A percentile compares a stretch with the other conserved stretches of the same genome.
These are phyloP conservation scores for Aspergillus neotritici DNA, from an alignment of 2,329 filamentous ascomycete species.

Conservation along the genomic window DNA sequence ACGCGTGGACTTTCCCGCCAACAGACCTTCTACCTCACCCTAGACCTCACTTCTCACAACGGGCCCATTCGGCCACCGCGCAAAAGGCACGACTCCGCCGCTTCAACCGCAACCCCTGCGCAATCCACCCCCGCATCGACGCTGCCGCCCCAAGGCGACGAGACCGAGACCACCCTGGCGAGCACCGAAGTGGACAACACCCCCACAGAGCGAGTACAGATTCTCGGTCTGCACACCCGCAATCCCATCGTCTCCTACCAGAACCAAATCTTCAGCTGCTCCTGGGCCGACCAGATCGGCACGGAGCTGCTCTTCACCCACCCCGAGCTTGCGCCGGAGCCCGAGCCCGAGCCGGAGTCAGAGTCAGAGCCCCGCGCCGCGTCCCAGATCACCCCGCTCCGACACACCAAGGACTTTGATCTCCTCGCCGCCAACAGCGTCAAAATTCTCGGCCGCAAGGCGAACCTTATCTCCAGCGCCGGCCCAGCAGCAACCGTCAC, in stretches of 20 bases:
- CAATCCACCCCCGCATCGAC: conserved; percentile 7
- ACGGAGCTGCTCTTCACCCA: conserved; percentile 71
- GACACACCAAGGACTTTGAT: conserved; percentile 51
- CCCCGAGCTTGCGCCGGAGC: conserved; percentile 26
- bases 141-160: conserved; percentile 14
- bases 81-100: conserved; percentile 19
- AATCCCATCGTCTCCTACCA: conserved; percentile 77
- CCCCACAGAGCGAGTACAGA: conserved; percentile 55
- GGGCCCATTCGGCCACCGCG: conserved; percentile 33
- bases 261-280: conserved; percentile 69
- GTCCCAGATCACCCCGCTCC: conserved; percentile 45
- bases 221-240: conserved; percentile 71
- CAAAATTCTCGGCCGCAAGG: conserved; percentile 63
- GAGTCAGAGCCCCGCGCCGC: conserved; percentile 10
- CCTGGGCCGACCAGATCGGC: conserved; percentile 77
- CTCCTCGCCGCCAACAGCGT: conserved; percentile 65
- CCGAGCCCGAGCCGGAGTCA: conserved; percentile 32
- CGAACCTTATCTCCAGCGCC: conserved; percentile 50
- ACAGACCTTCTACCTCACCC: conserved; percentile 55
- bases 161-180: conserved; percentile 36
- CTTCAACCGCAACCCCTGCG: conserved; percentile 5
- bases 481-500: conserved; percentile 5
- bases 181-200: conserved; percentile 28
- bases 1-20: conserved; percentile 1
- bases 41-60: conserved; percentile 50